Percentiles rank a stretch among this genome's conserved stretches.
These are phyloP conservation scores for Blastobotrys raffinosifermentans DNA, from an alignment of 1,139 yeast genomes.

Conservation along the genomic window DNA sequence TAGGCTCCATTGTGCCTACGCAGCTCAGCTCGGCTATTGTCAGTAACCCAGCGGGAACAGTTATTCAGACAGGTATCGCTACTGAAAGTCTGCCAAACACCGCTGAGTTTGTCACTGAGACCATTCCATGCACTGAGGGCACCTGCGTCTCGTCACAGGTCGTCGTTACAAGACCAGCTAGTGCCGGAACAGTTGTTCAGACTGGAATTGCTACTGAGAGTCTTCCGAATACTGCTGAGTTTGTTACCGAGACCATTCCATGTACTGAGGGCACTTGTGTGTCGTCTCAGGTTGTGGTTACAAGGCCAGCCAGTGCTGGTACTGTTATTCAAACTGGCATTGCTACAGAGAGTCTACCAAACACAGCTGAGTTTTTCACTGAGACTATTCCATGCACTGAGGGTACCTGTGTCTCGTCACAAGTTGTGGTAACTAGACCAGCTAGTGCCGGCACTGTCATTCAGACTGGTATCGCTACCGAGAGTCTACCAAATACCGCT, in stretches of 20 bases:
- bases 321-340: slow-evolving; percentile 6
- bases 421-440: background rate
- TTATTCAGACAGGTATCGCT: slow-evolving; percentile 7
- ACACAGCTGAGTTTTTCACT: slow-evolving; percentile 2
- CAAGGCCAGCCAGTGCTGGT: slow-evolving; percentile 2
- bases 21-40: no score
- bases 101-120: slow-evolving; percentile 6
- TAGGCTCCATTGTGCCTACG: slow-evolving; percentile 3
- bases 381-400: slow-evolving; percentile 16
- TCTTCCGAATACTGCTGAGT: background rate
- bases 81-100: slow-evolving; percentile 3
- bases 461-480: slow-evolving; percentile 9
- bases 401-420: slow-evolving; percentile 6
- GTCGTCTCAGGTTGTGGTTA: slow-evolving; percentile 1
- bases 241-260: slow-evolving; percentile 12
- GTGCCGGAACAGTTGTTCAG: slow-evolving; percentile 4
- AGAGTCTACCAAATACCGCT: background rate
- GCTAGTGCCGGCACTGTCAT: slow-evolving; percentile 5
- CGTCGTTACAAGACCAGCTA: background rate
- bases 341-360: slow-evolving; percentile 5
- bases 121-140: slow-evolving; percentile 13
- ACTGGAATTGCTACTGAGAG: slow-evolving; percentile 9
- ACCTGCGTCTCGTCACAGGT: slow-evolving; percentile 5
- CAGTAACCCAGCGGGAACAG: slow-evolving; percentile 4
- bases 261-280: slow-evolving; percentile 11